Conservation (phyloP, 768 basidiomycete genomes). For the Nidularia pulvinata region DNA sequence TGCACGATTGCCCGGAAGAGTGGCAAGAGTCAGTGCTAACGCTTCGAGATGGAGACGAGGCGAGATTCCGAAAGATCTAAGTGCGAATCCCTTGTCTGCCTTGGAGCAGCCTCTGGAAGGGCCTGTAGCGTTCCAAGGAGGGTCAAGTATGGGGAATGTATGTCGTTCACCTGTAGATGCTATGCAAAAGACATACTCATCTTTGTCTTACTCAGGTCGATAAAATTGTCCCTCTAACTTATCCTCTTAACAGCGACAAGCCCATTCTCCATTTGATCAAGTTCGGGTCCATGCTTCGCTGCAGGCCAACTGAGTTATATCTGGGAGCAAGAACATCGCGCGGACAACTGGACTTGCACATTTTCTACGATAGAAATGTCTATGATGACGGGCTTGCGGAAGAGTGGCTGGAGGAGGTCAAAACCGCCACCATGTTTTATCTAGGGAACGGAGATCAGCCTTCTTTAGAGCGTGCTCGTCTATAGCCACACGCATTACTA, state of each 20-base stretch:
- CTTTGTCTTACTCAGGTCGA: conserved; percentile 22
- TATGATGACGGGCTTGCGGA: conserved; percentile 34
- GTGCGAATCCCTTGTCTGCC: conserved; percentile 12
- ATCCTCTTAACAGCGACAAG: conserved; percentile 15
- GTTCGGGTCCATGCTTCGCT: conserved; percentile 19
- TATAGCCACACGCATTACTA: no score
- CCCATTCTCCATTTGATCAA: conserved; percentile 5
- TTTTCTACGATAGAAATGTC: conserved; percentile 45
- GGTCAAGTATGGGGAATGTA: conserved; percentile 41
- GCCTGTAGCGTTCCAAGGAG: conserved; percentile 24
- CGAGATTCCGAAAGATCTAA: conserved; percentile 1
- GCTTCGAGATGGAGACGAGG: not conserved
- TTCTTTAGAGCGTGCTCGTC: no score
- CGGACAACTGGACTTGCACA: conserved; percentile 19
- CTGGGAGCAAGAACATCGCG: conserved; percentile 22
- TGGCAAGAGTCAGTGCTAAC: conserved; percentile 10
- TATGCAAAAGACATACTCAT: not conserved
- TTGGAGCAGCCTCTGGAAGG: conserved; percentile 22
- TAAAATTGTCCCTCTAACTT: conserved; percentile 26
- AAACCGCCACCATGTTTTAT: conserved; percentile 25
- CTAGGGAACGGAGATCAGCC: conserved; percentile 10
- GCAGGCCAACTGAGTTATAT: conserved; percentile 35
- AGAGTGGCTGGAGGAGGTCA: conserved; percentile 50
- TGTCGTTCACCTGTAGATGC: conserved; percentile 3
- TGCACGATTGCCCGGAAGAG: conserved; percentile 16